Evolutionary conservation across 352 stramenopile genomes (phyloP).

Genomic region (Hyaloperonospora arabidopsidis): DNA sequence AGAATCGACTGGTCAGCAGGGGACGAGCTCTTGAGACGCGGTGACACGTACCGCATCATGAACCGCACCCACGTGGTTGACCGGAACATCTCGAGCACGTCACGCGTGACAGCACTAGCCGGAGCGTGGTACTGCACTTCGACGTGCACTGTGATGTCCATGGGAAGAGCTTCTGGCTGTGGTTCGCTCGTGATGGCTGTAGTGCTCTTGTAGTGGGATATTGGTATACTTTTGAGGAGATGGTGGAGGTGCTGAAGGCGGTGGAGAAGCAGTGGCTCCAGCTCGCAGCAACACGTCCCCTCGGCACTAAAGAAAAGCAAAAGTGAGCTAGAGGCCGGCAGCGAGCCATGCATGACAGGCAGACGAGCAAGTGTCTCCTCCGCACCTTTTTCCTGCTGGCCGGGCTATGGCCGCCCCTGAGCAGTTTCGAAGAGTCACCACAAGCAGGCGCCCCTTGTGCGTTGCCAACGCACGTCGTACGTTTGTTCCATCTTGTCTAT

Average conservation of each 20-base stretch:
- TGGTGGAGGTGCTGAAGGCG: too few species aligned
- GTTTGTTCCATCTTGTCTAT: not conserved
- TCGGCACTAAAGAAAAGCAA: constrained; percentile 22
- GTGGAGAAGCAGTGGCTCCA: not conserved
- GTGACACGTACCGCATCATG: constrained; percentile 70
- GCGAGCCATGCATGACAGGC: constrained; percentile 3
- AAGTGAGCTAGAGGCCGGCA: constrained; percentile 20
- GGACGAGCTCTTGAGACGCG: constrained; percentile 57
- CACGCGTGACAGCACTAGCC: constrained; percentile 33
- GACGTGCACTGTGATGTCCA: constrained; percentile 60
- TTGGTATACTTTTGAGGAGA: too few species aligned
- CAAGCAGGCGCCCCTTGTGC: constrained; percentile 5
- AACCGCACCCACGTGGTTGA: constrained; percentile 68
- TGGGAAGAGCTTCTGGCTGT: constrained; percentile 18
- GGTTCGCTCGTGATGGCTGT: constrained; percentile 10
- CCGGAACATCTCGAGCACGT: constrained; percentile 66
- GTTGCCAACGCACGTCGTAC: too few species aligned
- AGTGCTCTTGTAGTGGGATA: too few species aligned
- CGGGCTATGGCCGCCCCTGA: constrained; percentile 17
- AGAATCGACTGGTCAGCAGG: constrained; percentile 52
- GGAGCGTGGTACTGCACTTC: constrained; percentile 67
- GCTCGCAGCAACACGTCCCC: constrained; percentile 14
- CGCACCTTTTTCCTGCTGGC: constrained; percentile 15
- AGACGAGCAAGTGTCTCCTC: constrained; percentile 8
- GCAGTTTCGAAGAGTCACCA: constrained; percentile 32